Percentiles rank a stretch among this genome's conserved stretches.
These are phyloP conservation scores for Bidens hawaiensis DNA, from an alignment of 140 eudicot species.

Conservation along the genomic window DNA sequence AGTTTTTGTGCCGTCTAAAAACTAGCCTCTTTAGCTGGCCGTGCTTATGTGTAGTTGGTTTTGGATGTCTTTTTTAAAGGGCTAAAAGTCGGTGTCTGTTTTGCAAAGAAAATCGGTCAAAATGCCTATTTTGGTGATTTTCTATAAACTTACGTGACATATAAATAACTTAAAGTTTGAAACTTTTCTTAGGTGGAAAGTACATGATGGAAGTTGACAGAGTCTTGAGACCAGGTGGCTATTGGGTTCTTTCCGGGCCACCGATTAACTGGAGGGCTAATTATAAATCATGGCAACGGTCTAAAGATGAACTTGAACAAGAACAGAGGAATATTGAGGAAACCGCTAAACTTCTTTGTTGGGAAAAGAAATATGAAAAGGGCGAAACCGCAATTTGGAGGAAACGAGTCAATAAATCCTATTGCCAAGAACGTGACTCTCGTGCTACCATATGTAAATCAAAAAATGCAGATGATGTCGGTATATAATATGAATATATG, in stretches of 20 bases:
- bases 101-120: no score
- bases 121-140: no score
- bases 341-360: constrained; percentile 61
- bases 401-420: constrained; percentile 41
- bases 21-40: no score
- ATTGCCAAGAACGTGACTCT: constrained; percentile 45
- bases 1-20: no score
- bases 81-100: no score
- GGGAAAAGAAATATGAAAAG: constrained; percentile 65
- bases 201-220: constrained; percentile 81
- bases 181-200: constrained; percentile 42
- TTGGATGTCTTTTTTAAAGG: no score
- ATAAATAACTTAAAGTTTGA: background rate
- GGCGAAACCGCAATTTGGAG: constrained; percentile 60
- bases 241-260: constrained; percentile 74
- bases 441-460: constrained; percentile 43
- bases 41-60: no score
- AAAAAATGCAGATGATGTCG: constrained; percentile 45
- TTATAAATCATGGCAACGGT: constrained; percentile 56
- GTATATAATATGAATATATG: constrained; percentile 18
- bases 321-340: constrained; percentile 61
- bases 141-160: background rate
- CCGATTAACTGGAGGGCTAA: constrained; percentile 61
- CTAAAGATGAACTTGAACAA: constrained; percentile 50
- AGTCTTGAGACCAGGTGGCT: constrained; percentile 68